A percentile compares a stretch with the other conserved stretches of the same genome.
These are phyloP conservation scores for Pseudozyma thailandica DNA, from an alignment of 1,284 basidiomycete genomes.

Conservation along the genomic window DNA sequence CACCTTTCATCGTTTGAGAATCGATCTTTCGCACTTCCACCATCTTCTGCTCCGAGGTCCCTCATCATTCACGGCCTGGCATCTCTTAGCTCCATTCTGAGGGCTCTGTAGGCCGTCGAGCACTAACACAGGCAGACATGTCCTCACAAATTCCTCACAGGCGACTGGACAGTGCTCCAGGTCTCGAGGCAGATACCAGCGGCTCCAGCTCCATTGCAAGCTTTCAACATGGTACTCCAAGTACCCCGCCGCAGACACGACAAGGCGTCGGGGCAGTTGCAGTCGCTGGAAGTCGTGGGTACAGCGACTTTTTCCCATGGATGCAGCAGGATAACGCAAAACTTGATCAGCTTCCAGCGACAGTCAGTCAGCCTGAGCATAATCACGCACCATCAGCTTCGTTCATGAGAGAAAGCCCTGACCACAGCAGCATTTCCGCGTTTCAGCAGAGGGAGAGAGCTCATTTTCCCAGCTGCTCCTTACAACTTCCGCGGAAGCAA, in stretches of 20 bases:
- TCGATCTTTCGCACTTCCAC: too few species aligned
- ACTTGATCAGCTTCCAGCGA: neutral
- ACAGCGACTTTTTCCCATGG: slow-evolving; percentile 32
- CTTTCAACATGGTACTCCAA: slow-evolving; percentile 4
- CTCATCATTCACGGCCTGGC: too few species aligned
- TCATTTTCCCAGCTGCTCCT: neutral
- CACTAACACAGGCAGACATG: too few species aligned
- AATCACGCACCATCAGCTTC: neutral
- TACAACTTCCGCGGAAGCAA: neutral
- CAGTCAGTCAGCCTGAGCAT: neutral
- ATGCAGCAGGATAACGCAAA: slow-evolving; percentile 6
- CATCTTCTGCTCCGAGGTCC: too few species aligned
- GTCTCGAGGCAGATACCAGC: slow-evolving; percentile 5
- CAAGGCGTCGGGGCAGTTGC: slow-evolving; percentile 6
- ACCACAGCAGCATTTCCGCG: neutral
- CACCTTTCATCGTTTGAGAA: too few species aligned
- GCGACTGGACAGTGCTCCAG: too few species aligned
- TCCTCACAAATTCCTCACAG: too few species aligned
- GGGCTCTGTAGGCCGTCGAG: too few species aligned
- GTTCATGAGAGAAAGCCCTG: neutral
- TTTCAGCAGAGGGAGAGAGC: slow-evolving; percentile 13
- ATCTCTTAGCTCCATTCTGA: too few species aligned
- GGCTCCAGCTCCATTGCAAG: slow-evolving; percentile 14
- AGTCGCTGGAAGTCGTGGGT: neutral
- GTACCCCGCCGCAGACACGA: slow-evolving; percentile 22